Evolutionary conservation across 2,329 filamentous ascomycete species (phyloP).

Genomic region (Ophiostoma pallidulum): DNA sequence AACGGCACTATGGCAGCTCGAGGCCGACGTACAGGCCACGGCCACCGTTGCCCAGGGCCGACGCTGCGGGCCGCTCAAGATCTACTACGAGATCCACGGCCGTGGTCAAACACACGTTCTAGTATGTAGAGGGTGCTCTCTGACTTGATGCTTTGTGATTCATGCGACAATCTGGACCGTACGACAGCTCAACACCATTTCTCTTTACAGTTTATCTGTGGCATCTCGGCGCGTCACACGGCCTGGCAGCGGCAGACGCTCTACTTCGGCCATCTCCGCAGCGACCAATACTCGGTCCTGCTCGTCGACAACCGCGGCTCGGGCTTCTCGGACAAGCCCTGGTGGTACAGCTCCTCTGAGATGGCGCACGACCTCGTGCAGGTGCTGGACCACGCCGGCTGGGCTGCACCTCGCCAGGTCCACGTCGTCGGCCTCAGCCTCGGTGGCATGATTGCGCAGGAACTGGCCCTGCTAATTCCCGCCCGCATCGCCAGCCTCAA

Average conservation of each 20-base stretch:
- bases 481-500: constrained; percentile 43
- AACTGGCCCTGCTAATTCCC: constrained; percentile 51
- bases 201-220: constrained; percentile 62
- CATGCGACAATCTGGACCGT: no score
- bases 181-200: not conserved
- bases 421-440: constrained; percentile 72
- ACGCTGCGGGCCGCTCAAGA: constrained; percentile 63
- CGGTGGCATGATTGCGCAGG: constrained; percentile 87
- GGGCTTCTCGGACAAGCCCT: constrained; percentile 67
- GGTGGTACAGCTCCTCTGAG: constrained; percentile 68
- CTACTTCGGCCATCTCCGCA: constrained; percentile 65
- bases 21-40: constrained; percentile 52
- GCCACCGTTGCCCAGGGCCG: constrained; percentile 49
- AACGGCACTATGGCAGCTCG: constrained; percentile 59
- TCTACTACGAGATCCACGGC: constrained; percentile 73
- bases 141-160: not conserved
- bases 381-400: constrained; percentile 57
- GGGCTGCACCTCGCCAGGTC: constrained; percentile 26
- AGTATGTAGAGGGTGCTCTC: constrained; percentile 39
- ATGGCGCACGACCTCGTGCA: constrained; percentile 75
- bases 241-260: constrained; percentile 76
- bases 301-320: constrained; percentile 78
- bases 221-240: constrained; percentile 56
- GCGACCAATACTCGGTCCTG: constrained; percentile 59
- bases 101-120: constrained; percentile 60